Conservation (phyloP, 176 grass and related monocot species). For the Eragrostis nindensis region DNA sequence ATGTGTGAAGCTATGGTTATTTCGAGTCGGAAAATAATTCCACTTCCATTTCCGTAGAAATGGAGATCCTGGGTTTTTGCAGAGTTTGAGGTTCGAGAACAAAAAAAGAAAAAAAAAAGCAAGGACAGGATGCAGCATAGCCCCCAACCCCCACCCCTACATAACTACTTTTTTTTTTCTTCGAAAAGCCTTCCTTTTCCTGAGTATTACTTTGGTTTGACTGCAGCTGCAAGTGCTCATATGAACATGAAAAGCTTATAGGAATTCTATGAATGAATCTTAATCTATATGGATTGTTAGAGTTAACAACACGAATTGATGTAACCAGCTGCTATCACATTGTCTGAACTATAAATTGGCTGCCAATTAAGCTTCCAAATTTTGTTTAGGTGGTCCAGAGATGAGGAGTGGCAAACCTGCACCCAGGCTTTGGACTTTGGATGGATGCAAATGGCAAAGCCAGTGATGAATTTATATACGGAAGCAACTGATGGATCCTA, state of each 20-base stretch:
- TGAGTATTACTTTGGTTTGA: background rate
- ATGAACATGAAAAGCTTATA: background rate
- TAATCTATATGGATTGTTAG: background rate
- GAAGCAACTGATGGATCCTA: slow-evolving; percentile 94
- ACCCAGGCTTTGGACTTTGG: slow-evolving; percentile 67
- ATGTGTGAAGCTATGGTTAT: background rate
- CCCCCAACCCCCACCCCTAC: too few species aligned
- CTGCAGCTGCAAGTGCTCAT: slow-evolving; percentile 7
- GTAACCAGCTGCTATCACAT: background rate
- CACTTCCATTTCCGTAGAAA: too few species aligned
- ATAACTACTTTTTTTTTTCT: too few species aligned
- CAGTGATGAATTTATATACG: slow-evolving; percentile 95
- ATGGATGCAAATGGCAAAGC: slow-evolving; percentile 95
- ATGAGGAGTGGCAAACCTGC: slow-evolving; percentile 70
- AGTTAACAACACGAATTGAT: background rate
- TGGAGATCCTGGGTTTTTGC: too few species aligned
- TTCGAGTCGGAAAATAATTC: too few species aligned
- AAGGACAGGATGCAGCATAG: too few species aligned
- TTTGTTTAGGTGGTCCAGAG: slow-evolving; percentile 65
- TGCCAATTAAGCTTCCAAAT: slow-evolving; percentile 36
- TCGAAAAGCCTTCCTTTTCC: background rate
- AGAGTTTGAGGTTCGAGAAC: too few species aligned
- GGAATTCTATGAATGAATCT: background rate
- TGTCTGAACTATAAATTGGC: background rate
- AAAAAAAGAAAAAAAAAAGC: too few species aligned